A percentile compares a stretch with the other conserved stretches of the same genome.
These are phyloP conservation scores for Didymella segeticola DNA, from an alignment of 2,329 filamentous ascomycete species.

Conservation along the genomic window DNA sequence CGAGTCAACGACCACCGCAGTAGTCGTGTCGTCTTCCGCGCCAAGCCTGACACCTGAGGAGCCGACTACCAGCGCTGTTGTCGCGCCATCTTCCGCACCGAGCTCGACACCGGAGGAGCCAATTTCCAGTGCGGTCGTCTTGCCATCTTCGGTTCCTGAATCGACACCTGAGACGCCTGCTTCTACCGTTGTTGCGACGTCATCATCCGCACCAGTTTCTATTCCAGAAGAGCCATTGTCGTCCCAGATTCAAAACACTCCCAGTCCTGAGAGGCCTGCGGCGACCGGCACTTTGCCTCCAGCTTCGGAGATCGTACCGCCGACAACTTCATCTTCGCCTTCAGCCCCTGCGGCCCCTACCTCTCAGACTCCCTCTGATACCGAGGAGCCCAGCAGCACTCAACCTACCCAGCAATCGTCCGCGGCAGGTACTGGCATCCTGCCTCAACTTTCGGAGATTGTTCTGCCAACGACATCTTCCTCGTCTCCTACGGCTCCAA, in stretches of 20 bases:
- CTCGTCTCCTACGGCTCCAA: background rate
- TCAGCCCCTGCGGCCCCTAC: slow-evolving; percentile 10
- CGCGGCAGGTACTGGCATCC: slow-evolving; percentile 4
- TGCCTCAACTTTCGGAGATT: slow-evolving; percentile 7
- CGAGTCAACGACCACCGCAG: background rate
- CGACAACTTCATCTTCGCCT: slow-evolving; percentile 4
- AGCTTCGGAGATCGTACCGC: slow-evolving; percentile 5
- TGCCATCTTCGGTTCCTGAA: background rate
- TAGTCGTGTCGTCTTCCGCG: background rate
- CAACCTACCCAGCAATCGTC: background rate
- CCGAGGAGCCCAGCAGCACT: slow-evolving; percentile 7
- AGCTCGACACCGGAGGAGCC: background rate
- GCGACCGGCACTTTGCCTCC: background rate
- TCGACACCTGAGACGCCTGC: background rate
- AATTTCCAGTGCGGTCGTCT: background rate
- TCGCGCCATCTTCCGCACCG: background rate
- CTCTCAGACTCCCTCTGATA: slow-evolving; percentile 17
- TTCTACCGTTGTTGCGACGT: background rate
- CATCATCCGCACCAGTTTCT: background rate
- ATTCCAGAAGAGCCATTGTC: background rate
- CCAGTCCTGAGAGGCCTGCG: slow-evolving; percentile 1
- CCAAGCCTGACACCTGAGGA: background rate
- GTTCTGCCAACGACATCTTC: slow-evolving; percentile 1
- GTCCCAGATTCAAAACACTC: slow-evolving; percentile 1
- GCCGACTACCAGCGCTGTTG: background rate